Percentiles rank a stretch among this genome's conserved stretches.
Evolutionary conservation across 2,329 filamentous ascomycete species (phyloP).

Genomic region (Simplicillium aogashimaense): DNA sequence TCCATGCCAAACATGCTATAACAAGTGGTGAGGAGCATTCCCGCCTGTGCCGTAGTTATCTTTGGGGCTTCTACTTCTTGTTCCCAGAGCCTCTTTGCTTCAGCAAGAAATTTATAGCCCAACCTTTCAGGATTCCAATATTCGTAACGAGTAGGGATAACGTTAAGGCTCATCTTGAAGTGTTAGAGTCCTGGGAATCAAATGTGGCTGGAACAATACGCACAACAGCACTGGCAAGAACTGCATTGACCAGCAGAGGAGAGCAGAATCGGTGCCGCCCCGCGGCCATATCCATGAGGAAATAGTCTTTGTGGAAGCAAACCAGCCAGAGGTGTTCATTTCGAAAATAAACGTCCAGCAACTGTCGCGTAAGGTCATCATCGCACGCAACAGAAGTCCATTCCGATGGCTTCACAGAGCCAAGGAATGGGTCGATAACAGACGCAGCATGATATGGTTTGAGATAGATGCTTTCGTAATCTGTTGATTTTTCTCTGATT

Average conservation of each 20-base stretch:
- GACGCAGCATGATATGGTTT: slow-evolving; percentile 21
- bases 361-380: slow-evolving; percentile 18
- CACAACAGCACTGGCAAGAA: too few relatives aligned
- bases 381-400: slow-evolving; percentile 23
- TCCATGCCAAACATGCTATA: slow-evolving; percentile 20
- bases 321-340: too few relatives aligned
- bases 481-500: too few relatives aligned
- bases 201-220: too few relatives aligned
- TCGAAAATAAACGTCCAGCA: slow-evolving; percentile 15
- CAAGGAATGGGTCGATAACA: slow-evolving; percentile 18
- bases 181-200: too few relatives aligned
- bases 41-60: slow-evolving; percentile 22
- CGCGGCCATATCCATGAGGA: slow-evolving; percentile 22
- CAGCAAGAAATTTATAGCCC: slow-evolving; percentile 23
- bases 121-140: slow-evolving; percentile 24
- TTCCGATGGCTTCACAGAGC: slow-evolving; percentile 15
- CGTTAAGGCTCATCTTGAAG: too few relatives aligned
- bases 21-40: slow-evolving; percentile 17
- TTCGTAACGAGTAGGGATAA: slow-evolving; percentile 17
- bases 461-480: slow-evolving; percentile 10
- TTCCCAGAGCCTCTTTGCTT: slow-evolving; percentile 24
- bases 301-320: slow-evolving; percentile 23
- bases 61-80: slow-evolving; percentile 13
- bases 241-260: slow-evolving; percentile 22
- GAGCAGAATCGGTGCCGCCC: slow-evolving; percentile 20